Evolutionary conservation across 768 basidiomycete genomes (phyloP), one percentile per base, ranked within the genome.

Genomic region (Xerocomellus dryophilus): DNA sequence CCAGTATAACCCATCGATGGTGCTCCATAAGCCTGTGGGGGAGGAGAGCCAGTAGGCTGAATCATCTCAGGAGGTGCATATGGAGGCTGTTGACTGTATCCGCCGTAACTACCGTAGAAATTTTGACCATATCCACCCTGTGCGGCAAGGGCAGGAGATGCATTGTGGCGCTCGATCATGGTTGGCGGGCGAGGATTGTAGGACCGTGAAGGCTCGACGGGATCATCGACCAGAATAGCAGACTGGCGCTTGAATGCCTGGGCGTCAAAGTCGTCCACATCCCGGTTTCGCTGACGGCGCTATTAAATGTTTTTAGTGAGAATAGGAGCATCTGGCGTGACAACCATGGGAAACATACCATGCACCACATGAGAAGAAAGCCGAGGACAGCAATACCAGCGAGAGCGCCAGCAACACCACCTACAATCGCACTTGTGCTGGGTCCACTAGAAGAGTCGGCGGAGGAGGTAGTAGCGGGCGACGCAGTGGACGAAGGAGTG

Each of bases 221-320:
- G 76, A 58, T 86, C 85, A 43, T 81, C 73, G 21, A 83, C 71
- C 21, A 87, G 66, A 15, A 83, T 64, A n/a, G 79, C 81, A 14
- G 87, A 88, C 58, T 79, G 76, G 48, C 84, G 82, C 47, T 81
- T 79, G 76, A 87, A 87, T 10, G 78, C 78, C 41, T 71, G 67
- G 1, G 83, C 69, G 56, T 81, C 77, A 67, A 87, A 90, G 25
- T 78, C 76, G 0, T 73, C 72, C 0, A 34, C 4, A 29, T 66
- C 73, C 29, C 35, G 40, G 58, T 73, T 72, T 44, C 75, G 71
- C 34, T 71, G 72, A 36, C 77, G 78, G 48, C 78, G 77, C 76
- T 82, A 56, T 23, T 56, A 29, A 43, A 40, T 29, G 31, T 32
- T 50, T 25, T 38, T 32, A 51, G 47, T 57, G 25, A 54, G 51